Evolutionary conservation across 2,329 filamentous ascomycete species (phyloP).

Genomic region (Zasmidium angulare): DNA sequence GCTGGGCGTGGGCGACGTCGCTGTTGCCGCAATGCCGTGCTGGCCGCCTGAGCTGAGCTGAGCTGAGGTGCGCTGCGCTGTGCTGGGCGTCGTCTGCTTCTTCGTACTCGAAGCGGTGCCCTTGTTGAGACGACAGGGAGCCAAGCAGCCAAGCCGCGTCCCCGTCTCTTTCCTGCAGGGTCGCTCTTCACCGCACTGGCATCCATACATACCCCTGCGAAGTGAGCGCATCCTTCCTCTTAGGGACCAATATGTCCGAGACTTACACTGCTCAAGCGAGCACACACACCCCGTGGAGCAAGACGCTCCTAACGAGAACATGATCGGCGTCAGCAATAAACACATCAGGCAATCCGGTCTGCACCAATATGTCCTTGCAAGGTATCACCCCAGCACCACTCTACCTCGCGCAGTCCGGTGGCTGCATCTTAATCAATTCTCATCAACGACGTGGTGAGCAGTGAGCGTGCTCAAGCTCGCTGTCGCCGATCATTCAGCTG

Average conservation of each 20-base stretch:
- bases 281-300: not conserved
- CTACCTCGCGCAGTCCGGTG: not conserved
- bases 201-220: not conserved
- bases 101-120: not conserved
- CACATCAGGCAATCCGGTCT: not conserved
- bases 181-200: not conserved
- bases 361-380: not conserved
- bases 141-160: not conserved
- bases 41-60: conserved; percentile 3
- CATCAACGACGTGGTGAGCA: not conserved
- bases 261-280: not conserved
- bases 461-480: not conserved
- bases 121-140: not conserved
- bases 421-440: not conserved
- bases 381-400: not conserved
- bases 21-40: not conserved
- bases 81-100: too few species aligned
- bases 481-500: not conserved
- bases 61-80: too few species aligned
- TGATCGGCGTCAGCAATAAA: not conserved
- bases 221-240: not conserved
- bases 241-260: not conserved
- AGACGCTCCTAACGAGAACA: not conserved
- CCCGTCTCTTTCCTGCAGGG: not conserved
- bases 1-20: not conserved